These are phyloP conservation scores for Podila epigama DNA, from an alignment of 192 early-diverging fungal genomes.

Conservation along the genomic window DNA sequence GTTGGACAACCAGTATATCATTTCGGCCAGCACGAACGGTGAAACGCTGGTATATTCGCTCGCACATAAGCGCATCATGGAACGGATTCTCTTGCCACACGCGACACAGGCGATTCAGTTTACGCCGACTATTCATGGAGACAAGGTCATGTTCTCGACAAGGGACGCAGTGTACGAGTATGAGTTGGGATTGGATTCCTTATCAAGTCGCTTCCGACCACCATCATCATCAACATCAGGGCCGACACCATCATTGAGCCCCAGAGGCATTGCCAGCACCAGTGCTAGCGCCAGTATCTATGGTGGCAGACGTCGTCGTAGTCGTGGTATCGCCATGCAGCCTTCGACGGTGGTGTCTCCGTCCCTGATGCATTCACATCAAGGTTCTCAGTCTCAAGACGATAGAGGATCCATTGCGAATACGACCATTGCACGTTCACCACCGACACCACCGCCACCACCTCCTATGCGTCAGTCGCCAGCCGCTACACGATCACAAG, in stretches of 20 bases:
- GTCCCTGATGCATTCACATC: too few species aligned
- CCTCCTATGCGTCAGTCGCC: too few species aligned
- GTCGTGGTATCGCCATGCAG: too few species aligned
- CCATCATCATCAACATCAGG: neutral
- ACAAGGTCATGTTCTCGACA: constrained; percentile 47
- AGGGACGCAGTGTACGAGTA: constrained; percentile 44
- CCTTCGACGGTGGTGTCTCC: too few species aligned
- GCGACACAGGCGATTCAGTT: constrained; percentile 43
- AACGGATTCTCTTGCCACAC: constrained; percentile 38
- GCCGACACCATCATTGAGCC: too few species aligned
- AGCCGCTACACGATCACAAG: neutral
- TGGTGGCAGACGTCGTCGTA: too few species aligned
- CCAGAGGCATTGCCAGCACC: too few species aligned
- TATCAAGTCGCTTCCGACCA: neutral
- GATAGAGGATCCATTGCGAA: too few species aligned
- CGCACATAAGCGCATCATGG: constrained; percentile 8
- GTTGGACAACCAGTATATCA: constrained; percentile 16
- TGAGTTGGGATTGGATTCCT: constrained; percentile 22
- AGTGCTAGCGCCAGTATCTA: too few species aligned
- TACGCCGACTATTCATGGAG: constrained; percentile 33
- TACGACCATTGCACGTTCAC: too few species aligned
- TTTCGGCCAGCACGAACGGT: constrained; percentile 44
- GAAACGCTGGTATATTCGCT: constrained; percentile 38
- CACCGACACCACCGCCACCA: too few species aligned
- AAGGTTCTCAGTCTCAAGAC: too few species aligned